Evolutionary conservation across 176 grass and related monocot species (phyloP), one percentile per base, ranked within the genome.

Genomic region (Rhynchospora pubera): DNA sequence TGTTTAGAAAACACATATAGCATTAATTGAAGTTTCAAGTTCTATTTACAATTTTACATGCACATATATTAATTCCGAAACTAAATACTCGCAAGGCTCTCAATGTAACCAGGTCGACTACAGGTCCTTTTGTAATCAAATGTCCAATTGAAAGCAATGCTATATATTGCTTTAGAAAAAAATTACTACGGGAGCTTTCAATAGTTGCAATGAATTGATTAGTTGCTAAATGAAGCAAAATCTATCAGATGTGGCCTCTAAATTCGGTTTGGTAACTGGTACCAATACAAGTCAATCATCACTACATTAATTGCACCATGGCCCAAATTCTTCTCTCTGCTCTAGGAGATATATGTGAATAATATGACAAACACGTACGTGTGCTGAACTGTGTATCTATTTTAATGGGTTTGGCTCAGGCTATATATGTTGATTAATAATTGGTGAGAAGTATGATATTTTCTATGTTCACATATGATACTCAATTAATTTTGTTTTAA

Each of bases 211-310:
- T 81, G 78, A 81, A 45, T 42, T 81, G 78, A 81, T 81, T 64
- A 23, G 58, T 47, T 81, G 39, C 78, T 64, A 62, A 81, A 64
- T 81, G 58, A 81, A 81, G 78, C 34, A 62, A 81, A 65, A 24
- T 46, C 18, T 44, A 47, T 81, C 4, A 23, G 61, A 15, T 26
- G 24, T 24, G 39, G 56, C 78, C 42, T 64, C 78, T 23, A 81
- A 80, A 65, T 81, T 62, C 78, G 14, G 78, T 81, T 81, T 81
- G 78, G 78, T 81, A 65, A 81, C 12, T 50, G 32, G 78, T 81
- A 81, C 58, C 34, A 81, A 48, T 81, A 48, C 21, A 43, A 65
- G 34, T 60, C 58, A 48, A 65, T 81, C 56, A 81, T 81, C 58
- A 80, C 43, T 59, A 43, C 34, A 80, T 62, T 81, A 81, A 81